These are phyloP conservation scores for Candida maesae DNA, from an alignment of 805 yeast genomes.

Conservation along the genomic window DNA sequence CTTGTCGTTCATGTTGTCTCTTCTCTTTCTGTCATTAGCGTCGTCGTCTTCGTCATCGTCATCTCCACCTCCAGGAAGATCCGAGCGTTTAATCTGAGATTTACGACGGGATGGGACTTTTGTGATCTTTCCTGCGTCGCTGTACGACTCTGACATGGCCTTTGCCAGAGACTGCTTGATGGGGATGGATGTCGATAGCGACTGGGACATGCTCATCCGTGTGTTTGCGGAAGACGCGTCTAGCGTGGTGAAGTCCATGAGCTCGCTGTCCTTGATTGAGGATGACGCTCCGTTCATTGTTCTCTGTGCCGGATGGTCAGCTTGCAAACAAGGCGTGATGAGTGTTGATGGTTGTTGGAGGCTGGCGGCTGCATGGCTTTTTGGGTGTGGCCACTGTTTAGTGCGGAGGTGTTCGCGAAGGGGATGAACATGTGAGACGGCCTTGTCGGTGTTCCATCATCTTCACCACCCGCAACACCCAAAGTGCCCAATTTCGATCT, in stretches of 20 bases:
- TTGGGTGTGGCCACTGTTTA: too few relatives aligned
- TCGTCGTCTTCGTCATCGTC: conserved; percentile 30
- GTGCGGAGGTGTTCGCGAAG: too few relatives aligned
- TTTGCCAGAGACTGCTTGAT: conserved; percentile 25
- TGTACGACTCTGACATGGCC: conserved; percentile 22
- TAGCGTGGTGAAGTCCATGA: conserved; percentile 20
- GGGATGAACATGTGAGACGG: too few relatives aligned
- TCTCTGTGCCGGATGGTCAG: not conserved
- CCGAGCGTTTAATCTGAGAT: conserved; percentile 9
- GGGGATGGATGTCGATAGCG: conserved; percentile 21
- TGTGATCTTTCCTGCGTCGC: conserved; percentile 20
- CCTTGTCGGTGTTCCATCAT: conserved; percentile 1
- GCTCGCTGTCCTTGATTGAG: conserved; percentile 18
- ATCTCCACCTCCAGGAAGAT: conserved; percentile 7
- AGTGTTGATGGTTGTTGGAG: not conserved
- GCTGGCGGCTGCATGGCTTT: not conserved
- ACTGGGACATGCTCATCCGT: conserved; percentile 10
- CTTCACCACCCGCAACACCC: too few relatives aligned
- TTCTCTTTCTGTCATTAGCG: conserved; percentile 41
- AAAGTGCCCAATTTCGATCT: too few relatives aligned
- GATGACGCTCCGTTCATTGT: conserved; percentile 7
- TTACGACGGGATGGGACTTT: conserved; percentile 22
- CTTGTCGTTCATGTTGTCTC: conserved; percentile 56
- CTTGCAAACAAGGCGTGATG: too few relatives aligned
- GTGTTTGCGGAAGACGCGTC: conserved; percentile 15